These are phyloP conservation scores for Liriodendron chinense DNA, from an alignment of 164 flowering plant species.

Conservation along the genomic window DNA sequence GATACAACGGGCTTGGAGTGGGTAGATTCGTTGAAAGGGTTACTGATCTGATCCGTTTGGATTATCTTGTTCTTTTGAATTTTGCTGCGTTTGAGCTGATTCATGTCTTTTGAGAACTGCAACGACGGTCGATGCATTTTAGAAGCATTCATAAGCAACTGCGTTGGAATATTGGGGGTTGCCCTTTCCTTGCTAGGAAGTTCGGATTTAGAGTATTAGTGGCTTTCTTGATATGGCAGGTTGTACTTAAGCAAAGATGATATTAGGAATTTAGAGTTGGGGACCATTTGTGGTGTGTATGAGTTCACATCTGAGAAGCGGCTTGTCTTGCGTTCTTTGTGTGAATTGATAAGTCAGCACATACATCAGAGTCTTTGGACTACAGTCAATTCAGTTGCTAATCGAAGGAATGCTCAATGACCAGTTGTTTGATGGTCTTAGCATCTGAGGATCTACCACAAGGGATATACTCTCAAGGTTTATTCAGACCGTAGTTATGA, in stretches of 20 bases:
- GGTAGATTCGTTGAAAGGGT: background rate
- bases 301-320: background rate
- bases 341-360: background rate
- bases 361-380: background rate
- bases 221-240: background rate
- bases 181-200: background rate
- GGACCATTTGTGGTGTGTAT: background rate
- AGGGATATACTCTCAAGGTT: background rate
- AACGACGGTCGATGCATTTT: background rate
- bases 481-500: background rate
- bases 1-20: background rate
- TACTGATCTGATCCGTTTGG: slow-evolving; percentile 1
- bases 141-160: background rate
- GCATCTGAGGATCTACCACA: background rate
- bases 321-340: background rate
- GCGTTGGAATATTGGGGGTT: background rate
- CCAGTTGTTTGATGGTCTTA: background rate
- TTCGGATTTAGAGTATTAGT: background rate
- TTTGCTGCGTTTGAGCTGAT: background rate
- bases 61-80: slow-evolving; percentile 5
- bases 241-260: too few relatives aligned
- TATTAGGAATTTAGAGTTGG: background rate
- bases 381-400: background rate
- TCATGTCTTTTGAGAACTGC: background rate
- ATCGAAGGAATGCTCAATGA: background rate